phyloP scores from a whole-genome alignment of 352 stramenopile species.

The Phytophthora pseudosyringae region DNA sequence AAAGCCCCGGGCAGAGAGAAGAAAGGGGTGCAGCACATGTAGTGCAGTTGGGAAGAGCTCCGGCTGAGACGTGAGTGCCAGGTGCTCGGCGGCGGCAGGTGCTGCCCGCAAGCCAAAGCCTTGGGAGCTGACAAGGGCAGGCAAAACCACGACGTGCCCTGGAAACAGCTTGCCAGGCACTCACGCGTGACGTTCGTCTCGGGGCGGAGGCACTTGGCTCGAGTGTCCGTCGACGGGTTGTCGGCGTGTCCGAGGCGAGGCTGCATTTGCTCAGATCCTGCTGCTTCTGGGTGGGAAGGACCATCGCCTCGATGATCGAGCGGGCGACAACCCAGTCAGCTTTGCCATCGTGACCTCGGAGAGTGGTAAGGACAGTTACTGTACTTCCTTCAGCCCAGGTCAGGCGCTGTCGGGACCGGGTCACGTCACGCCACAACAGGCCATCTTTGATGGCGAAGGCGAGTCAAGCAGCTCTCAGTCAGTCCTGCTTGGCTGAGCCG shows the following conservation, averaged over 20 bases:
- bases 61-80: constrained; percentile 26
- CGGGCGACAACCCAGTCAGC: constrained; percentile 6
- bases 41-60: constrained; percentile 9
- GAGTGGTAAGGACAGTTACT: not conserved
- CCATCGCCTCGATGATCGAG: not conserved
- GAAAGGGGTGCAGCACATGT: constrained; percentile 8
- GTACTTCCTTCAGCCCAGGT: not conserved
- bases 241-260: constrained; percentile 6
- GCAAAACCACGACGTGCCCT: constrained; percentile 23
- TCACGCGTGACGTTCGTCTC: constrained; percentile 27
- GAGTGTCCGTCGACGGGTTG: constrained; percentile 26
- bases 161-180: constrained; percentile 41
- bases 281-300: not conserved
- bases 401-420: not conserved
- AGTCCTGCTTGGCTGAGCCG: too few relatives aligned
- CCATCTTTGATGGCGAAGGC: too few relatives aligned
- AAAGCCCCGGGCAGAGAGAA: constrained; percentile 28
- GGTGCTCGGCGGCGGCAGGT: constrained; percentile 31
- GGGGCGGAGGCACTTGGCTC: constrained; percentile 32
- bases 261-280: constrained; percentile 5
- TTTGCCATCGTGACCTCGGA: not conserved
- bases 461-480: too few relatives aligned
- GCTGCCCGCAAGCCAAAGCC: constrained; percentile 23
- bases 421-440: too few relatives aligned
- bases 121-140: constrained; percentile 11